Percentiles rank a stretch among this genome's conserved stretches.
These are phyloP conservation scores for Aurifilum marmelostoma DNA, from an alignment of 2,329 filamentous ascomycete species.

Conservation along the genomic window DNA sequence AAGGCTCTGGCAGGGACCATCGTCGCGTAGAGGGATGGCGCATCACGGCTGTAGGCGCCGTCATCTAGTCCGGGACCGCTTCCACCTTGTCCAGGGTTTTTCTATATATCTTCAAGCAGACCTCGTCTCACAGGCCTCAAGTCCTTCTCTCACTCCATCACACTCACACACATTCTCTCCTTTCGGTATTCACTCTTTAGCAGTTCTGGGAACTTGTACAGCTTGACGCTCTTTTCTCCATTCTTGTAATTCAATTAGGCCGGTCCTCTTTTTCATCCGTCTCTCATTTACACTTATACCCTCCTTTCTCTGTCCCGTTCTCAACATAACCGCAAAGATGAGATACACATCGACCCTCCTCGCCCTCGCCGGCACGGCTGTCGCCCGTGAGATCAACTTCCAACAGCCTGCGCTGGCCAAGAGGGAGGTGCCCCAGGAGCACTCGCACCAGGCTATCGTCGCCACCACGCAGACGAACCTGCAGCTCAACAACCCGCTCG, in stretches of 20 bases:
- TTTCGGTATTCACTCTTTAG: constrained; percentile 23
- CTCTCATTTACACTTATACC: not conserved
- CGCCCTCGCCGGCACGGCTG: constrained; percentile 37
- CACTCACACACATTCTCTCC: constrained; percentile 21
- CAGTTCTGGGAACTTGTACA: constrained; percentile 25
- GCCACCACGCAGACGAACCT: constrained; percentile 44
- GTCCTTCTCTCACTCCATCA: constrained; percentile 12
- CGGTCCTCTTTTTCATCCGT: constrained; percentile 17
- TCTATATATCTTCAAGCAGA: constrained; percentile 22
- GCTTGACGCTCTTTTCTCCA: constrained; percentile 23
- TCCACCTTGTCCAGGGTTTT: not conserved
- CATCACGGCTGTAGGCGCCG: constrained; percentile 9
- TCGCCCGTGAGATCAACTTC: constrained; percentile 38
- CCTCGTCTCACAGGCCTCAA: not conserved
- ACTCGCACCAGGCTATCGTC: constrained; percentile 52
- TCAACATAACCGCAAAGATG: constrained; percentile 32
- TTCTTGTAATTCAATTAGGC: constrained; percentile 21
- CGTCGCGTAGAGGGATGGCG: constrained; percentile 9
- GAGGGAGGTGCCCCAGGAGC: constrained; percentile 57
- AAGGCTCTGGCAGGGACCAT: constrained; percentile 1
- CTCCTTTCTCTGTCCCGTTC: not conserved
- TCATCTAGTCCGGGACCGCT: not conserved
- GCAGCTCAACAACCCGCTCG: constrained; percentile 48
- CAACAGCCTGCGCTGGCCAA: constrained; percentile 34
- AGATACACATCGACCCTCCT: constrained; percentile 39